These are phyloP conservation scores for Penicillium flavigenum DNA, from an alignment of 495 filamentous ascomycete species.

Conservation along the genomic window DNA sequence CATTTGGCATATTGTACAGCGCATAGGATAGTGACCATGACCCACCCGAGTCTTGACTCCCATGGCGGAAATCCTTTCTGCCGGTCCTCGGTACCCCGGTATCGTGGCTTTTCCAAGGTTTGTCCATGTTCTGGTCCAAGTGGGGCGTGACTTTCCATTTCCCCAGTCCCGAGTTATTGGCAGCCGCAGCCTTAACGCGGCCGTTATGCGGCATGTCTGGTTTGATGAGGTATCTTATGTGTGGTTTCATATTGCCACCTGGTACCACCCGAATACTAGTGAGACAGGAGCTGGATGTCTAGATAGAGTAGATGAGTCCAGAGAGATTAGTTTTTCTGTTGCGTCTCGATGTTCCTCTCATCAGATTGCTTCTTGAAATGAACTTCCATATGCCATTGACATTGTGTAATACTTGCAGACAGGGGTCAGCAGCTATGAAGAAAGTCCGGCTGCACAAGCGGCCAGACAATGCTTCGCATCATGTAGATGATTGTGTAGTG, in stretches of 20 bases:
- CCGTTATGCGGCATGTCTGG: neutral
- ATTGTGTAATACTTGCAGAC: constrained; percentile 11
- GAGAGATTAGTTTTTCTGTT: neutral
- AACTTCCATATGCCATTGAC: constrained; percentile 7
- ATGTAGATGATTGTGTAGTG: constrained; percentile 23
- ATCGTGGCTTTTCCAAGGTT: neutral
- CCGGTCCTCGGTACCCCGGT: constrained; percentile 9
- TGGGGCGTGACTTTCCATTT: constrained; percentile 5
- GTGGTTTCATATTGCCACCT: constrained; percentile 19
- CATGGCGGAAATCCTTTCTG: constrained; percentile 1
- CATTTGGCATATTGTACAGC: constrained; percentile 11
- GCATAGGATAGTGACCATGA: neutral
- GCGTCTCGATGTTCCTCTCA: neutral
- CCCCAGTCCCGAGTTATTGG: constrained; percentile 5
- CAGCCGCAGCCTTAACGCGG: constrained; percentile 1
- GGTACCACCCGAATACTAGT: constrained; percentile 24
- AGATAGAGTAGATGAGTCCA: constrained; percentile 8
- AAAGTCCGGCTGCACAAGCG: constrained; percentile 16
- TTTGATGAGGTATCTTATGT: constrained; percentile 7
- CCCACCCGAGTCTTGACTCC: neutral
- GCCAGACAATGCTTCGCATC: constrained; percentile 21
- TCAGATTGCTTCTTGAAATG: constrained; percentile 5
- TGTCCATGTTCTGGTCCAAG: neutral
- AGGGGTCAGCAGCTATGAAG: constrained; percentile 18
- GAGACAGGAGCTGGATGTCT: constrained; percentile 11